Base-by-base conservation (phyloP, 179 eudicot species). In the Sideroxylon spinosum region DNA sequence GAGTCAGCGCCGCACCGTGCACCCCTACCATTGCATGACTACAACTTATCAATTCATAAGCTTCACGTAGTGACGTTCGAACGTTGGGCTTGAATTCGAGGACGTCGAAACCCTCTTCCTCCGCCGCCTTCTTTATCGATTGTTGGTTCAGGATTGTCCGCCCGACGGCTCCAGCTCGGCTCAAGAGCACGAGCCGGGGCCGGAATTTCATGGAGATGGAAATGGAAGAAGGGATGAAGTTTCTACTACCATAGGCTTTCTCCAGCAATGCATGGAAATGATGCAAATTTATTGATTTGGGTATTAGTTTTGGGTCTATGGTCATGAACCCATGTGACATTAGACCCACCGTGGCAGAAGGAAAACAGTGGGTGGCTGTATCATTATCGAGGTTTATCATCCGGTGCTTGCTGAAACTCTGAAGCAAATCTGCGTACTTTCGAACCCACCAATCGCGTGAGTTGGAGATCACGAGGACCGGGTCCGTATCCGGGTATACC, bases 241-340 rank as follows among this genome's bases (percentile, higher is more conserved):
- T 37, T 3, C 44, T 37, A 37, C 0, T 29, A 74, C 77, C 80
- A 14, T 89, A 90, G 29, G 83, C 83, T 50, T 81, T 80, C 53
- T 83, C 83, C 0, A 90, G 74, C 0, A 81, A 72, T 20, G 84
- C 73, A 17, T 88, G 92, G 16, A 90, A 87, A 61, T 90, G 85
- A 0, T 75, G 70, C 70, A 85, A 79, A 11, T 79, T 83, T 74
- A 77, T 86, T 7, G 44, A 71, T 19, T 71, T 67, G 13, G 89
- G 88, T 26, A 87, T 78, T 26, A 75, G 37, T n/a, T 71, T 22
- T 7, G 89, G 86, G 81, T 83, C 82, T 1, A 90, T 86, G 9
- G 86, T 85, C 91, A 89, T 86, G n/a, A 86, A 84, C 25, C 93
- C 93, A 5, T 90, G 93, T 8, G 91, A 68, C 71, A 90, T 83